Evolutionary conservation across 176 grass and related monocot genomes (phyloP).

Genomic region (sorghum (Sorghum bicolor)): Sorghum_bicolor_NCBIv3 NC_012878.2:47763001-47763500

Average conservation of each 20-base stretch:
- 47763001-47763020: not conserved
- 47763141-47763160: not conserved
- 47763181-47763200: not conserved
- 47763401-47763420: slow-evolving; percentile 22
- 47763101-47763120: not conserved
- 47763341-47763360: not conserved
- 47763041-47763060: not conserved
- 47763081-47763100: not conserved
- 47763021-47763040: not conserved
- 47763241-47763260: not conserved
- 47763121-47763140: not conserved
- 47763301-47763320: not conserved
- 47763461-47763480: slow-evolving; percentile 73
- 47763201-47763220: not conserved
- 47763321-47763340: not conserved
- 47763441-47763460: slow-evolving; percentile 91
- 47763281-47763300: not conserved
- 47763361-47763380: not conserved
- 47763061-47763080: not conserved
- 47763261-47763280: not conserved
- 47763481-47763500: slow-evolving; percentile 57
- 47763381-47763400: slow-evolving; percentile 7
- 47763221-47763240: not conserved
- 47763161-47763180: not conserved
- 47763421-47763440: slow-evolving; percentile 53